Conservation (phyloP, 2,329 filamentous ascomycete species). For the Cryphonectria nitschkei region DNA sequence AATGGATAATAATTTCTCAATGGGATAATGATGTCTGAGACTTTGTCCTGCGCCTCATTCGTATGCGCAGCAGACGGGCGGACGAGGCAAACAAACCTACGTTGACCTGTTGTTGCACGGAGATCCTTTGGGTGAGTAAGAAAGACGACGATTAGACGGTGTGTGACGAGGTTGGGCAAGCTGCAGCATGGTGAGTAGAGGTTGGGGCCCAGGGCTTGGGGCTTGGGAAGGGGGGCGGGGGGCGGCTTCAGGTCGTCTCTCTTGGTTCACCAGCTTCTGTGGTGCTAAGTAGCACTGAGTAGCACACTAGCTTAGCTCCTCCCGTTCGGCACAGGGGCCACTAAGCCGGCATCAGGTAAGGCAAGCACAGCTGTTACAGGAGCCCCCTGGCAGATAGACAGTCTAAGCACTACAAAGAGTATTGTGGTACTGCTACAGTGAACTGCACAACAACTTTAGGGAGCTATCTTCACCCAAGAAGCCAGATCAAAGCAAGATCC, state of each 20-base stretch:
- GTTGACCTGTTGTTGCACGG: slow-evolving; percentile 6
- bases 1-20: slow-evolving; percentile 18
- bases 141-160: neutral
- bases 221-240: too few species aligned
- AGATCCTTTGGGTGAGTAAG: neutral
- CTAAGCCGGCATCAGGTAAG: neutral
- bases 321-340: neutral
- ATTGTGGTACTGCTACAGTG: neutral
- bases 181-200: neutral
- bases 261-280: neutral
- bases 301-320: neutral
- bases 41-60: neutral
- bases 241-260: too few species aligned
- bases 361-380: neutral
- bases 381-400: neutral
- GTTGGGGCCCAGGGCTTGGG: too few species aligned
- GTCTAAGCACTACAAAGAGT: neutral
- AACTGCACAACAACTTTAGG: neutral
- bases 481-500: neutral
- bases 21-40: slow-evolving; percentile 18
- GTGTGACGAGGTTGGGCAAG: neutral
- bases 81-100: neutral
- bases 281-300: too few species aligned
- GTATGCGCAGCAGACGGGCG: neutral
- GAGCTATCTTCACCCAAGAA: neutral